phyloP scores from a whole-genome alignment of 2,329 filamentous ascomycete species.

The Juglanconis oblonga region DNA sequence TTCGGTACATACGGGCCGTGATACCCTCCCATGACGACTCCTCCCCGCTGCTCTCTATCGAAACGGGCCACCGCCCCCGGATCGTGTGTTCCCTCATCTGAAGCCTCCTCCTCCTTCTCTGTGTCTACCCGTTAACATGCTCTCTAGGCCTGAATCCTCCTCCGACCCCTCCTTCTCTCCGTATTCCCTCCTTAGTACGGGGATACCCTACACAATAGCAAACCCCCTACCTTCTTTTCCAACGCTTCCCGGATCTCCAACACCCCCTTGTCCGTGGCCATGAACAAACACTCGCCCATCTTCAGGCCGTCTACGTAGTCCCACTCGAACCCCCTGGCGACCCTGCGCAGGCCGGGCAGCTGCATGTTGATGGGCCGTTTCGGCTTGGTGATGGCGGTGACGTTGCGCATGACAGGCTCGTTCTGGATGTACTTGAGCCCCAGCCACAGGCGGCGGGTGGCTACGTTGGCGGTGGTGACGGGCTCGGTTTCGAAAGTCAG shows the following conservation, averaged over 20 bases:
- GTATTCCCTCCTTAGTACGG: conserved; percentile 2
- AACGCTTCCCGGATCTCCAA: conserved; percentile 81
- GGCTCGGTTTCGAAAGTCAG: conserved; percentile 47
- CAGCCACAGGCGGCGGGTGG: conserved; percentile 76
- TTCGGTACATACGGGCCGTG: too few relatives aligned
- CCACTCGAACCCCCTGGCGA: conserved; percentile 67
- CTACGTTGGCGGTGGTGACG: conserved; percentile 68
- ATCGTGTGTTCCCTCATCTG: too few relatives aligned
- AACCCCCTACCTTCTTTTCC: conserved; percentile 74
- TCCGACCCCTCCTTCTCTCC: not conserved
- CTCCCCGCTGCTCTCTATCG: too few relatives aligned
- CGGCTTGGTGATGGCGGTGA: conserved; percentile 69
- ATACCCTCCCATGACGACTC: too few relatives aligned
- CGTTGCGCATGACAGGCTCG: conserved; percentile 69
- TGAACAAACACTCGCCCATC: conserved; percentile 78
- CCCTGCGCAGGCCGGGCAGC: conserved; percentile 56
- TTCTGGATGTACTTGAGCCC: conserved; percentile 88
- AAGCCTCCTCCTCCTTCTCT: too few relatives aligned
- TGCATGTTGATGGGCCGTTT: conserved; percentile 68
- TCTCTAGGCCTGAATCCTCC: too few relatives aligned
- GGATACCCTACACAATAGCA: conserved; percentile 70
- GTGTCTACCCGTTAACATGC: not conserved
- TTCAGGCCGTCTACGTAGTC: conserved; percentile 72
- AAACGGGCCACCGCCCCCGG: too few relatives aligned
- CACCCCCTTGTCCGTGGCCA: conserved; percentile 74